These are phyloP conservation scores for Microcyclospora pomicola DNA, from an alignment of 2,329 filamentous ascomycete genomes.

Conservation along the genomic window DNA sequence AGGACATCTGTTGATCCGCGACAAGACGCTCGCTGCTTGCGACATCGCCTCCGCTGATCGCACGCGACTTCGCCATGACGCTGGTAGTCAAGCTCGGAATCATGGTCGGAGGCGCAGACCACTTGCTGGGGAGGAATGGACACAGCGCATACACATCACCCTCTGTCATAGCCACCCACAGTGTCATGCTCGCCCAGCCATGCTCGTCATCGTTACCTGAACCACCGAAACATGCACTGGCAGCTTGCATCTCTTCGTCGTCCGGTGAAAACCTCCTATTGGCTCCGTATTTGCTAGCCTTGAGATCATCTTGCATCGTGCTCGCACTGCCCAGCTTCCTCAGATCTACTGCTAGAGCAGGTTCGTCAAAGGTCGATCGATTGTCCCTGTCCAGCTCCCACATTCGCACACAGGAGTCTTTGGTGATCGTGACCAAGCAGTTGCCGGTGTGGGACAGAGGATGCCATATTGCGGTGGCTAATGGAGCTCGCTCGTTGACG, in stretches of 20 bases:
- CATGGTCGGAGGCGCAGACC: slow-evolving; percentile 58
- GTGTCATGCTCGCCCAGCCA: slow-evolving; percentile 84
- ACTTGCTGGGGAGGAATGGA: slow-evolving; percentile 74
- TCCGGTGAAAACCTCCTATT: slow-evolving; percentile 81
- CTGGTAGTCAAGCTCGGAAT: slow-evolving; percentile 73
- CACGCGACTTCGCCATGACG: slow-evolving; percentile 56
- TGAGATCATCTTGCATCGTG: slow-evolving; percentile 69
- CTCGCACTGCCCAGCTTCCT: slow-evolving; percentile 78
- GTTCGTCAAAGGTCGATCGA: slow-evolving; percentile 74
- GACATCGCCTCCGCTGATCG: slow-evolving; percentile 25
- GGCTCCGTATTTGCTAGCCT: slow-evolving; percentile 57
- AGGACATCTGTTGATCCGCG: slow-evolving; percentile 42
- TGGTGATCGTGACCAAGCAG: slow-evolving; percentile 76
- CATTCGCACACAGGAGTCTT: slow-evolving; percentile 72
- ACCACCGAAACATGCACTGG: slow-evolving; percentile 79
- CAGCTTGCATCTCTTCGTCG: slow-evolving; percentile 84
- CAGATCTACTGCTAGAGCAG: slow-evolving; percentile 72
- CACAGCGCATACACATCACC: slow-evolving; percentile 90
- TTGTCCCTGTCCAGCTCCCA: slow-evolving; percentile 83
- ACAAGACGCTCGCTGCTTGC: slow-evolving; percentile 29
- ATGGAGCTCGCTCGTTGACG: slow-evolving; percentile 67
- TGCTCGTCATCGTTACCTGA: slow-evolving; percentile 43
- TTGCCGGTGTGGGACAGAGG: slow-evolving; percentile 71
- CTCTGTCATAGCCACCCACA: slow-evolving; percentile 91
- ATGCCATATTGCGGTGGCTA: slow-evolving; percentile 82